Base-by-base conservation (phyloP, 2,329 filamentous ascomycete species). In the Colletotrichum acutatum region DNA sequence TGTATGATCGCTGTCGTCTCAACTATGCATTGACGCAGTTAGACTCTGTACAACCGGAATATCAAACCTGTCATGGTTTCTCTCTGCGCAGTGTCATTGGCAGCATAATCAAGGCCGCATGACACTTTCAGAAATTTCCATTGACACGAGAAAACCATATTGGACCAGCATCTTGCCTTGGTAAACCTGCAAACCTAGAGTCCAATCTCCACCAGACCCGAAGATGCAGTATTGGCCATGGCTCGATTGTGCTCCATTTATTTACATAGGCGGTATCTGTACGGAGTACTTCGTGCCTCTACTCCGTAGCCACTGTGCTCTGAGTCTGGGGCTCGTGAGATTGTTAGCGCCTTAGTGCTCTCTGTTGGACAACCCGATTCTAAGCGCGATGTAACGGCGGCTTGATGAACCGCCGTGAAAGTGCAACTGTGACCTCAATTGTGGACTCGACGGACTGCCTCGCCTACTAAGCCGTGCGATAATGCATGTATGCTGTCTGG, bases 321-420 rank as follows among this genome's bases (percentile, higher is more conserved):
- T 42, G 37, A 19, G 52, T 52, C 34, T 65, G n/a, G 53, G 49
- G 24, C 22, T 24, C 12, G 42, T 60, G 60, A 60, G 59, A 70
- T 70, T 70, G 24, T 49, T 65, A 60, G 54, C 24, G 69, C 32
- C n/a, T 26, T 49, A 60, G 24, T 49, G 66, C 54, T 34, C 53
- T 49, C 53, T 49, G 62, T 53, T 64, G 37, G 53, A 26, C 42
- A 32, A 52, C 42, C 60, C 26, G n/a, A 56, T 58, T 60, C 30
- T 59, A 30, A 60, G 49, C 52, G 61, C 71, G 56, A 73, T 73
- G 71, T 73, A 73, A 73, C 71, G 8, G 49, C 60, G 66, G 34
- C 56, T 66, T 19, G 16, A 37, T 61, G 66, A 73, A 66, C 61
- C 71, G 24, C 58, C 60, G 46, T 46, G 42, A 62, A 22, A 57